phyloP scores from a whole-genome alignment of 768 basidiomycete species.

The Lactifluus hygrophoroides region DNA sequence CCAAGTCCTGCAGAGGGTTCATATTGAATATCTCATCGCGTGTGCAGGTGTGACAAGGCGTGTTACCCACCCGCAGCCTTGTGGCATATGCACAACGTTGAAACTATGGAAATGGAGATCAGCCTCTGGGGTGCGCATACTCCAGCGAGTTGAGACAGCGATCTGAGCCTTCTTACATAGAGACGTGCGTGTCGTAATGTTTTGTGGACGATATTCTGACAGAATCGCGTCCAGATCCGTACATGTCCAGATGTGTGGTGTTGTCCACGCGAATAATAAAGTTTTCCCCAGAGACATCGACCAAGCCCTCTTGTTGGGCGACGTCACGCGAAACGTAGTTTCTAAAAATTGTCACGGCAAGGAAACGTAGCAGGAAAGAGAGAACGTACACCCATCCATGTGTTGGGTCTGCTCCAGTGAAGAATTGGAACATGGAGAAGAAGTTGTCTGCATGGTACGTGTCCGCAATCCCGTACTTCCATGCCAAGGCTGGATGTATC shows the following conservation, averaged over 20 bases:
- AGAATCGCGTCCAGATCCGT: conserved; percentile 16
- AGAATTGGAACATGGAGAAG: conserved; percentile 14
- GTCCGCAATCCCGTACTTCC: conserved; percentile 4
- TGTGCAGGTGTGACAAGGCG: conserved; percentile 9
- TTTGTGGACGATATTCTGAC: conserved; percentile 13
- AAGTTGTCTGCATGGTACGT: conserved; percentile 8
- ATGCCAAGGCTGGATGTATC: background rate
- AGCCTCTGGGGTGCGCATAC: conserved; percentile 8
- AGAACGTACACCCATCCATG: conserved; percentile 13
- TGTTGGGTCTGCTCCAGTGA: conserved; percentile 12
- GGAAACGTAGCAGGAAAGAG: background rate
- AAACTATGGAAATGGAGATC: conserved; percentile 26
- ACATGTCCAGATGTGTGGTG: conserved; percentile 1
- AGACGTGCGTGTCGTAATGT: conserved; percentile 20
- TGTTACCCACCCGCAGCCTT: conserved; percentile 43
- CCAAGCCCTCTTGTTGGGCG: conserved; percentile 1
- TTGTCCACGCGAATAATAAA: conserved; percentile 8
- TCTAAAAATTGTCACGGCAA: background rate
- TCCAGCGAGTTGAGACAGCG: background rate
- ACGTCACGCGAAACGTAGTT: conserved; percentile 7
- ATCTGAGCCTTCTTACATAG: conserved; percentile 35
- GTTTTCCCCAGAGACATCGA: conserved; percentile 6
- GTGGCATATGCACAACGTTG: conserved; percentile 51
- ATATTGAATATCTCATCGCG: conserved; percentile 2
- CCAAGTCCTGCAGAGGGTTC: conserved; percentile 30